Base-by-base conservation (phyloP, 176 grass and related monocot genomes). In the Ananas comosus region DNA sequence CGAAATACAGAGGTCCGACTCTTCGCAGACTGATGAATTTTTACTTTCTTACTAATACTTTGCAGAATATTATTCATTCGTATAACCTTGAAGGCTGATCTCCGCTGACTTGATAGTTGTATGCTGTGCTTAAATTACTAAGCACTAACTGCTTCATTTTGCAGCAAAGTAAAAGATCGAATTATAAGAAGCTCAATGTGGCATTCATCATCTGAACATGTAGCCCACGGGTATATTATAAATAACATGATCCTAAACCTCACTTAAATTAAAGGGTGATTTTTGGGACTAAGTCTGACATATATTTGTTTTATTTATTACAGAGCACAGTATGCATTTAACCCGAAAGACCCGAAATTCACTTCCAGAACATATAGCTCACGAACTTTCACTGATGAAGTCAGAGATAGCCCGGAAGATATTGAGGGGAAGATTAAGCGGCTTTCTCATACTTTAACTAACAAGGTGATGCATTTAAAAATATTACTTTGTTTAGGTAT, bases 271-370 rank as follows among this genome's bases (percentile, higher is more conserved):
- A 19, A 66, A 29, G 14, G 75, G 17, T 50, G 18, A 23, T 53
- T 49, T 49, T 2, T 29, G 51, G 48, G 27, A 2, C 28, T 70
- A 50, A 1, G 4, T 69, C 25, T 12, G 10, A 63, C 48, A 61
- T 22, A 18, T 58, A 49, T 53, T 48, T 71, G 61, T 25, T 42
- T 1, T 83, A 24, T 68, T 70, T 63, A 18, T 49, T 68, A 53
- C 33, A 96, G 92, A 51, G 83, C 49, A 53, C 79, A 81, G 65
- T 61, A 83, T 85, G 92, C 92, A 16, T 75, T 86, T 47, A 96
- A 87, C 56, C 92, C 88, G 10, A 88, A 86, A 61, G 92, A 96
- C 71, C 49, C 68, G 69, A 74, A 71, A 11, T 88, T 86, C 64
- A 87, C 74, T 74, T 63, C 76, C 66, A 80, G 83, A 79, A 82